Percentiles rank a stretch among this genome's conserved stretches.
phyloP scores from a whole-genome alignment of 495 filamentous ascomycete species.

The Annulohypoxylon maeteangense region DNA sequence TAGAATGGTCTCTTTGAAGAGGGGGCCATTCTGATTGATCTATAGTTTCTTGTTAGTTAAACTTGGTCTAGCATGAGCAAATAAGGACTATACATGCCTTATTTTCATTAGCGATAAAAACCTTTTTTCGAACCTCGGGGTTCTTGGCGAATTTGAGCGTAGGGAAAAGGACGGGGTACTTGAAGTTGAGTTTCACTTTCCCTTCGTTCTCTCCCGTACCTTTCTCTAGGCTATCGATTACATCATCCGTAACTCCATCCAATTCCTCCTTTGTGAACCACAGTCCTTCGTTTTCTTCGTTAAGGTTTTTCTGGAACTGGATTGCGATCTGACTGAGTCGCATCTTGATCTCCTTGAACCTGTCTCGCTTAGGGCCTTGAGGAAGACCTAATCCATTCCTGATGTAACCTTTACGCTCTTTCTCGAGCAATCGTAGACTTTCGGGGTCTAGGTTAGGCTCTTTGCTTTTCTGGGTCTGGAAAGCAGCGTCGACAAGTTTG shows the following conservation, averaged over 20 bases:
- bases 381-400: conserved; percentile 66
- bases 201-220: conserved; percentile 75
- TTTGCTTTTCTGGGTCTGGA: conserved; percentile 55
- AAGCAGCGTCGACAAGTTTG: conserved; percentile 65
- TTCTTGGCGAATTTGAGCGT: conserved; percentile 67
- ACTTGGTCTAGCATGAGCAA: background rate
- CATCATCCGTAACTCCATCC: conserved; percentile 67
- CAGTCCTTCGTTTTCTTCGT: conserved; percentile 68
- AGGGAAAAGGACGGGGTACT: conserved; percentile 72
- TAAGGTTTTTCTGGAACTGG: conserved; percentile 68
- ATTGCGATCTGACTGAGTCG: conserved; percentile 66
- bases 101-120: conserved; percentile 70
- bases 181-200: conserved; percentile 67
- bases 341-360: conserved; percentile 74
- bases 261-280: conserved; percentile 70
- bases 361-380: conserved; percentile 63
- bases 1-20: conserved; percentile 88
- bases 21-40: conserved; percentile 83
- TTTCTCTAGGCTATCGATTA: conserved; percentile 69
- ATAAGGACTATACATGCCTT: conserved; percentile 50
- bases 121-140: conserved; percentile 62
- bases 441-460: conserved; percentile 59
- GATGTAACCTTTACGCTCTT: conserved; percentile 67
- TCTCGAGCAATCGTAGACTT: conserved; percentile 64
- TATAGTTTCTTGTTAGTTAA: conserved; percentile 32